Evolutionary conservation across 495 filamentous ascomycete genomes (phyloP).

Genomic region (Staphylotrichum tortipilum): DNA sequence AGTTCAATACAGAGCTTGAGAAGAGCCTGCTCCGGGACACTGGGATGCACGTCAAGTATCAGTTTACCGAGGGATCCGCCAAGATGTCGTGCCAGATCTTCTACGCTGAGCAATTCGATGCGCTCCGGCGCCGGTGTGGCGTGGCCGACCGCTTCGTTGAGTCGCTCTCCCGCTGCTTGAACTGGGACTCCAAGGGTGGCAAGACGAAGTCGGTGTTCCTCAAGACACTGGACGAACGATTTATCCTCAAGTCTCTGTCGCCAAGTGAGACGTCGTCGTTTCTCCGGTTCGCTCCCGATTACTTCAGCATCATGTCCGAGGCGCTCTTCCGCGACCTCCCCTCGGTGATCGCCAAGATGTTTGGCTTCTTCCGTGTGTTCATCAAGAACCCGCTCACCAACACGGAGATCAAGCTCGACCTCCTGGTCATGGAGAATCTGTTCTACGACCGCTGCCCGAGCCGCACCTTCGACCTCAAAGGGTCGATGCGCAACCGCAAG

Average conservation of each 20-base stretch:
- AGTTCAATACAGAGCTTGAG: conserved; percentile 48
- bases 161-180: conserved; percentile 85
- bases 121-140: conserved; percentile 82
- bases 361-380: conserved; percentile 93
- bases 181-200: conserved; percentile 97
- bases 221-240: conserved; percentile 89
- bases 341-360: conserved; percentile 97
- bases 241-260: conserved; percentile 72
- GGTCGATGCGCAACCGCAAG: conserved; percentile 95
- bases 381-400: conserved; percentile 93
- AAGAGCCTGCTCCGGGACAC: conserved; percentile 69
- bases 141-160: conserved; percentile 90
- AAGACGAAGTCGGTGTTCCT: conserved; percentile 98
- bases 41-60: conserved; percentile 87
- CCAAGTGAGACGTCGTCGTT: conserved; percentile 90
- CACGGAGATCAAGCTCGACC: conserved; percentile 87
- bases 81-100: conserved; percentile 97
- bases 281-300: conserved; percentile 86
- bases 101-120: conserved; percentile 96
- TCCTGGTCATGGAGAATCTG: conserved; percentile 96
- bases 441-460: conserved; percentile 92
- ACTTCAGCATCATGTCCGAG: conserved; percentile 95
- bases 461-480: conserved; percentile 96
- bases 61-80: conserved; percentile 82
- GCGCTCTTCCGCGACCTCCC: conserved; percentile 93